phyloP scores from a whole-genome alignment of 495 filamentous ascomycete species.

The Jackrogersella multiformis region DNA sequence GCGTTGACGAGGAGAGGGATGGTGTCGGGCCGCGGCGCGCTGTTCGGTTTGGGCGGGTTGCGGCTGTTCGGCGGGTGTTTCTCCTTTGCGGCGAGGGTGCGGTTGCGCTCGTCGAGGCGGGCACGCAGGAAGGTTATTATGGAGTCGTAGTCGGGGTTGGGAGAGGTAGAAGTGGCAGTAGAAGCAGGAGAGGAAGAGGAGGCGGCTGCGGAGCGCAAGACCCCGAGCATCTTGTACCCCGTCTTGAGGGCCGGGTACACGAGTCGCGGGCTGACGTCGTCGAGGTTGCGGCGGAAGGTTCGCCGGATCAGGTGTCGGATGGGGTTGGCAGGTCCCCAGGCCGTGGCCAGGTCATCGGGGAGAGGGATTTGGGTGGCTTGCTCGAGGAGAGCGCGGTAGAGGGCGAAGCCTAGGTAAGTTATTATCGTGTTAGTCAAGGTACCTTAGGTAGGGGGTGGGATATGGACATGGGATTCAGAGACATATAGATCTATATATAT shows the following conservation, averaged over 20 bases:
- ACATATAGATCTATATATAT: no score
- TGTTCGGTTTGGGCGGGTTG: constrained; percentile 5
- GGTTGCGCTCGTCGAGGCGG: constrained; percentile 44
- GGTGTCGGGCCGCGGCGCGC: constrained; percentile 31
- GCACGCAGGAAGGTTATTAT: constrained; percentile 48
- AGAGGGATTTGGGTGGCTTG: constrained; percentile 63
- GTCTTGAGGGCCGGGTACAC: constrained; percentile 64
- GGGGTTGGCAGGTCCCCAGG: constrained; percentile 55
- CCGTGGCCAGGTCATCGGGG: constrained; percentile 50
- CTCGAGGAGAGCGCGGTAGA: constrained; percentile 76
- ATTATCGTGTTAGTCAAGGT: constrained; percentile 1
- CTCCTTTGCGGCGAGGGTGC: constrained; percentile 32
- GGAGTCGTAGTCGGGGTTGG: constrained; percentile 39
- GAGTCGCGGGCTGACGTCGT: constrained; percentile 63
- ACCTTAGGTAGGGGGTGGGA: no score
- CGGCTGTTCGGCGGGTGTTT: constrained; percentile 24
- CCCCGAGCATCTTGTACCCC: constrained; percentile 68
- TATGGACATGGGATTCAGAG: no score
- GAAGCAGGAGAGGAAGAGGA: no score
- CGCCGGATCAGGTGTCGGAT: constrained; percentile 57
- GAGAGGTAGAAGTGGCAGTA: constrained; percentile 3
- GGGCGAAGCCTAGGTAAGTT: constrained; percentile 67
- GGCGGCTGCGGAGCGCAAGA: constrained; percentile 22
- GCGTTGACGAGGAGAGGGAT: constrained; percentile 48
- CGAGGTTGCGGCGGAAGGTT: constrained; percentile 66